Evolutionary conservation across 1,284 basidiomycete species (phyloP), one percentile per base, ranked within the genome.

Genomic region (Tylopilus sp.): DNA sequence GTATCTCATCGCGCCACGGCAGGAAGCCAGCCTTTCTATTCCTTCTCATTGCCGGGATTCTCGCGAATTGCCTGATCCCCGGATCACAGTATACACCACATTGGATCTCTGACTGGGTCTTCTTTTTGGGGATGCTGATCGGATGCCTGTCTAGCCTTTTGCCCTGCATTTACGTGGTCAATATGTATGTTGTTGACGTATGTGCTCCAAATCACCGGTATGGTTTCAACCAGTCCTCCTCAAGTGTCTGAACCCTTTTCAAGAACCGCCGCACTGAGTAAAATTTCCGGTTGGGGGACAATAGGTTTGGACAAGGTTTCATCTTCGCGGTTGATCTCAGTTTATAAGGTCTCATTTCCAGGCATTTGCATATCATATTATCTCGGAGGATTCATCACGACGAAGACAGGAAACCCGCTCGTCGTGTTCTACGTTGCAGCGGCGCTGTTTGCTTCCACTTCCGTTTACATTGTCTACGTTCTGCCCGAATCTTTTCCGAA

Each of bases 401-500:
- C 74, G 7, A 38, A 64, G 33, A 75, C 77, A 7, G 64, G 72
- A 16, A 61, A 74, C 29, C 67, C 74, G 19, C 39, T 72, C 0
- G 66, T 73, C 0, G 80, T 81, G 15, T 81, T 70, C 57, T 70
- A 69, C 33, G 47, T 69, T 5, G 64, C 77, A 8, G 60, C 60
- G 3, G 59, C 60, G 18, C 63, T 79, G 22, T 69, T 74, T 55
- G 53, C 62, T 24, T 22, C 60, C 3, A 38, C 61, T 13, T 67
- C 72, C 38, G 22, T 71, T 18, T 80, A 80, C 44, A 62, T 73
- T 4, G 5, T 59, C 15, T 61, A 64, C 18, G 26, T 77, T 29
- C 62, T 80, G 0, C 79, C 80, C 6, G 79, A 81, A 62, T 76
- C 80, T 8, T 75, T 80, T 41, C 63, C 76, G 0, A 61, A 71